phyloP scores from a whole-genome alignment of 1,284 basidiomycete genomes.

The Pseudomicrostroma phylloplanum region DNA sequence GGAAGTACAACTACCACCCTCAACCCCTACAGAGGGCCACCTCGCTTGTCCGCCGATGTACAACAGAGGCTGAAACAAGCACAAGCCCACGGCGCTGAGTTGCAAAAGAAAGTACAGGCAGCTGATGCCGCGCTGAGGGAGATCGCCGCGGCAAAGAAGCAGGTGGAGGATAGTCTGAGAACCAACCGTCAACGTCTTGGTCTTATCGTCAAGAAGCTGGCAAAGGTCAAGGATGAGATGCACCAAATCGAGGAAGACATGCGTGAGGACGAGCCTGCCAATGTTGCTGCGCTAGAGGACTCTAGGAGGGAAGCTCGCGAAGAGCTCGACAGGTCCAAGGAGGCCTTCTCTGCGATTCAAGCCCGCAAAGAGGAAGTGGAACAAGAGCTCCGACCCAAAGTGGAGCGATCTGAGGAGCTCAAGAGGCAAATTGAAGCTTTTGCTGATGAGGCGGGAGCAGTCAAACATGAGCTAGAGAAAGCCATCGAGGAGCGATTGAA shows the following conservation, averaged over 20 bases:
- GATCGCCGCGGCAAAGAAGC: slow-evolving; percentile 13
- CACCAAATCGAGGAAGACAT: slow-evolving; percentile 55
- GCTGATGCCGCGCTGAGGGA: slow-evolving; percentile 14
- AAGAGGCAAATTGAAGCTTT: background rate
- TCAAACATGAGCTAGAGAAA: slow-evolving; percentile 7
- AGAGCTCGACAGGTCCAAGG: slow-evolving; percentile 27
- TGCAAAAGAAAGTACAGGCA: slow-evolving; percentile 13
- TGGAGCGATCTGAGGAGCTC: background rate
- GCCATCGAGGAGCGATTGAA: slow-evolving; percentile 9
- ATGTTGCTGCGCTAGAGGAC: slow-evolving; percentile 63
- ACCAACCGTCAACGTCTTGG: slow-evolving; percentile 8
- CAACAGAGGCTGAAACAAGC: slow-evolving; percentile 29
- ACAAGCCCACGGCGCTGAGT: slow-evolving; percentile 16
- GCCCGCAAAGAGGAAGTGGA: slow-evolving; percentile 18
- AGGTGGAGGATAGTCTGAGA: slow-evolving; percentile 16
- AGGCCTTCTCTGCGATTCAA: slow-evolving; percentile 31
- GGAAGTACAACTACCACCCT: slow-evolving; percentile 42
- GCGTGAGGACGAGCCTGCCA: slow-evolving; percentile 68
- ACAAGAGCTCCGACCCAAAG: background rate
- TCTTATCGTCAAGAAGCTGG: background rate
- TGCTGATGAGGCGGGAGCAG: background rate
- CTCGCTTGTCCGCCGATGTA: slow-evolving; percentile 48
- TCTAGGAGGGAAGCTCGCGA: slow-evolving; percentile 46
- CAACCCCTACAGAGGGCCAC: slow-evolving; percentile 42
- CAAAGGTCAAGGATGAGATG: slow-evolving; percentile 9